Conservation (phyloP, 1,139 yeast species). For the Suhomyces bolitotheri region DNA sequence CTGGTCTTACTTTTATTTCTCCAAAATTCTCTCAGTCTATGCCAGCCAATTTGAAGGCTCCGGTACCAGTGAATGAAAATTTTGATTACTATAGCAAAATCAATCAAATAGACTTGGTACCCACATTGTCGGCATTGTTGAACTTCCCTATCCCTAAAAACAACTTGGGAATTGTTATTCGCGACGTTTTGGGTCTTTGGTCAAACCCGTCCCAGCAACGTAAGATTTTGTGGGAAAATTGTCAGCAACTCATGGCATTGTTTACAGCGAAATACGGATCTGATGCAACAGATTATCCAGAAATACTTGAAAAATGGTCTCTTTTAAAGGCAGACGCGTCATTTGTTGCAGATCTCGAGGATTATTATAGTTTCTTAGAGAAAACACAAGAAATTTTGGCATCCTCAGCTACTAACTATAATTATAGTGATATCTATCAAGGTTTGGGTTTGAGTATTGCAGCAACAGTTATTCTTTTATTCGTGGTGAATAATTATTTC, state of each 20-base stretch:
- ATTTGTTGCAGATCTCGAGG: conserved; percentile 9
- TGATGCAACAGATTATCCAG: conserved; percentile 6
- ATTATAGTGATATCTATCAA: conserved; percentile 47
- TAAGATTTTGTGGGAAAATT: conserved; percentile 56
- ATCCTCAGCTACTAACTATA: conserved; percentile 73
- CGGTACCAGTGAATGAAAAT: conserved; percentile 36
- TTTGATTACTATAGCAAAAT: conserved; percentile 55
- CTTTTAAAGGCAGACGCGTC: background rate
- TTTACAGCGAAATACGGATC: conserved; percentile 28
- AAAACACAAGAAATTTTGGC: conserved; percentile 58
- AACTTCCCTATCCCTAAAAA: conserved; percentile 86
- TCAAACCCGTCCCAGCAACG: conserved; percentile 32
- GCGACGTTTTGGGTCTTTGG: conserved; percentile 58
- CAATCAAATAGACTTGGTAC: conserved; percentile 86
- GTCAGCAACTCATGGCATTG: conserved; percentile 54
- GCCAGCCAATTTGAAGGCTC: conserved; percentile 29
- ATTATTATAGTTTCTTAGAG: conserved; percentile 41
- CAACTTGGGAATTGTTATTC: conserved; percentile 72
- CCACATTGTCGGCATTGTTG: conserved; percentile 72
- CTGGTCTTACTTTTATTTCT: conserved; percentile 74
- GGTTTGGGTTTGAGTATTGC: conserved; percentile 42
- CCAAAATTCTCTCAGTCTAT: conserved; percentile 45
- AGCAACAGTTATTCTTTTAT: conserved; percentile 25
- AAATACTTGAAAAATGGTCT: conserved; percentile 17
- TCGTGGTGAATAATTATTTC: conserved; percentile 22